Base-by-base conservation (phyloP, 1,284 basidiomycete species). In the Testicularia cyperi region DNA sequence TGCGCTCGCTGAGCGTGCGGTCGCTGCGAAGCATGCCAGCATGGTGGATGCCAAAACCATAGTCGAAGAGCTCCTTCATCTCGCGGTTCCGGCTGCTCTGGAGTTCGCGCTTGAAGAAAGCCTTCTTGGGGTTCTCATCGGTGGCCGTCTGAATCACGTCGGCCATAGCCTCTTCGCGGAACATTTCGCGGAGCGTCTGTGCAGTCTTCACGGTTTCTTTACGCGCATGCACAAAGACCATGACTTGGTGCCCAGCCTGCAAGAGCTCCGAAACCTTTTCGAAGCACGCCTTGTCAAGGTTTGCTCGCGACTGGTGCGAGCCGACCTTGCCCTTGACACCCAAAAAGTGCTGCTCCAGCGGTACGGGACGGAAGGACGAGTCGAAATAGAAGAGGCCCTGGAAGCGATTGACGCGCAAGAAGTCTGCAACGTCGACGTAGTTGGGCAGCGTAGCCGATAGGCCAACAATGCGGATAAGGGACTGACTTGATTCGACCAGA, bases 311-410 rank as follows among this genome's bases (percentile, higher is more conserved):
- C 26, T 82, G 82, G 0, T 80, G 71, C 46, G 86, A 88, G 33
- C 87, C 85, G 1, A 87, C 80, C 78, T 96, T 98, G n/a, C 95
- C 95, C 72, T 85, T 87, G 44, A 97, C 85, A 6, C 94, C 95
- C 48, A 99, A 80, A 77, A 98, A 99, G 78, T 97, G 95, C 75
- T 98, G 95, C 75, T 99, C 91, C 23, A 98, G 83, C 7, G 96
- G 95, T 19, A 99, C 86, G 1, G 95, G 95, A 22, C 95, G 82
- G 81, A 99, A 99, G 0, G 92, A 95, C 0, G 91, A 87, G 77
- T 98, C 96, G 70, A 99, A 99, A 80, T 88, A 99, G 80, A 98
- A 99, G 6, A 99, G 80, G n/a, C 95, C 95, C 27, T 84, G 86
- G 62, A 89, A 83, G 25, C 84, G 85, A 39, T 92, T 92, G 40